These are phyloP conservation scores for Aulographum hederae DNA, from an alignment of 2,329 filamentous ascomycete genomes.

Conservation along the genomic window DNA sequence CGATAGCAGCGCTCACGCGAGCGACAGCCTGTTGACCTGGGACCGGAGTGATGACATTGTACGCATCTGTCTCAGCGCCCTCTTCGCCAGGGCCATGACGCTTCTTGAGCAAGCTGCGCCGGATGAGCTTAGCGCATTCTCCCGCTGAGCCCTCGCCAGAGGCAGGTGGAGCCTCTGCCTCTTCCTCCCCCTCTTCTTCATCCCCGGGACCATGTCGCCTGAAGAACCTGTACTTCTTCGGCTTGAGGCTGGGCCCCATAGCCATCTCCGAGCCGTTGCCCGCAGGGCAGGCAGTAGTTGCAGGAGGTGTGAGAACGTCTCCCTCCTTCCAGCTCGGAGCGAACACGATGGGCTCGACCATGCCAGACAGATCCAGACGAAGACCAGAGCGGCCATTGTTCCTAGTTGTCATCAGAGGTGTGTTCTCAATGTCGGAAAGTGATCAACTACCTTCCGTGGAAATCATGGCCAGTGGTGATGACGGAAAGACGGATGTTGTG, in stretches of 20 bases:
- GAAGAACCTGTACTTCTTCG: too few species aligned
- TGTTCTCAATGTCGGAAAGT: not conserved
- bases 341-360: constrained; percentile 3
- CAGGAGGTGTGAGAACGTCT: constrained; percentile 1
- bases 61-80: too few species aligned
- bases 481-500: constrained; percentile 32
- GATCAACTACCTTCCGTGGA: constrained; percentile 3
- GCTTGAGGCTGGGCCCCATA: too few species aligned
- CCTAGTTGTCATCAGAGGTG: not conserved
- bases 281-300: too few species aligned
- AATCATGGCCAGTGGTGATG: constrained; percentile 32
- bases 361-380: constrained; percentile 3
- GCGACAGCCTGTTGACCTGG: constrained; percentile 2
- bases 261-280: too few species aligned
- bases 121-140: too few species aligned
- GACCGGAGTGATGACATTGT: constrained; percentile 2
- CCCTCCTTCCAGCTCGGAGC: constrained; percentile 3
- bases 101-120: too few species aligned
- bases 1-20: constrained; percentile 4
- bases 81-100: not conserved
- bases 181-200: too few species aligned
- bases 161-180: too few species aligned
- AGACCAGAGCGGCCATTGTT: constrained; percentile 1
- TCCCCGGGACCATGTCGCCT: too few species aligned
- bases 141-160: too few species aligned